A percentile compares a stretch with the other conserved stretches of the same genome.
These are phyloP conservation scores for Pseudogymnoascus destructans DNA, from an alignment of 2,329 filamentous ascomycete genomes.

Conservation along the genomic window DNA sequence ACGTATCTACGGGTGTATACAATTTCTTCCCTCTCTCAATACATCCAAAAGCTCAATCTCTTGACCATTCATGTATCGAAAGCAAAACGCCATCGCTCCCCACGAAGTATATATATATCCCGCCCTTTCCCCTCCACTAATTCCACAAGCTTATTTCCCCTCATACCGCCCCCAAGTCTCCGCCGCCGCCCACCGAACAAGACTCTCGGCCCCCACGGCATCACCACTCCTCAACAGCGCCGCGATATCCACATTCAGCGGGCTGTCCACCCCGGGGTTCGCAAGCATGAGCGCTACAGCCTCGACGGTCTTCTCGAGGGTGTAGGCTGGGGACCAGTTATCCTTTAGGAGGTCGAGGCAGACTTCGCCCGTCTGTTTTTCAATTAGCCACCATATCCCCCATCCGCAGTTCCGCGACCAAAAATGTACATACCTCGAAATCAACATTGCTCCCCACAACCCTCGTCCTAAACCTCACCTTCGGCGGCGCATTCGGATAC, in stretches of 20 bases:
- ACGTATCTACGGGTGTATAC: background rate
- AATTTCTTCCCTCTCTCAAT: background rate
- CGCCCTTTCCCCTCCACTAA: background rate
- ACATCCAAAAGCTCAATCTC: background rate
- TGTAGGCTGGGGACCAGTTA: slow-evolving; percentile 78
- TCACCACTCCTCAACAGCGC: slow-evolving; percentile 58
- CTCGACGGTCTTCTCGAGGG: slow-evolving; percentile 60
- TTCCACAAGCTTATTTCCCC: slow-evolving; percentile 18
- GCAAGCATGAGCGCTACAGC: slow-evolving; percentile 57
- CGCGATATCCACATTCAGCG: slow-evolving; percentile 68
- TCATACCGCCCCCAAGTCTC: slow-evolving; percentile 34
- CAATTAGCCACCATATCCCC: background rate
- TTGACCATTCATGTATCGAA: background rate
- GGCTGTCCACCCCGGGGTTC: slow-evolving; percentile 58
- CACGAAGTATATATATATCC: background rate
- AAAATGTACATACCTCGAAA: slow-evolving; percentile 31
- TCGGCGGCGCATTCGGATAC: slow-evolving; percentile 70
- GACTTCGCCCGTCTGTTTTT: slow-evolving; percentile 63
- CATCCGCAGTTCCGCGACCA: too few species aligned
- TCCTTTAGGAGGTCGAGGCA: slow-evolving; percentile 77
- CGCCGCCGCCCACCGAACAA: slow-evolving; percentile 60
- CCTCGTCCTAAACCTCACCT: slow-evolving; percentile 67
- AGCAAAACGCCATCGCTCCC: slow-evolving; percentile 2
- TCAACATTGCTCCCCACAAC: slow-evolving; percentile 75
- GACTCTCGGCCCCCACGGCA: slow-evolving; percentile 48